Evolutionary conservation across 1,284 basidiomycete species (phyloP), one percentile per base, ranked within the genome.

Genomic region (Boletus smithii): DNA sequence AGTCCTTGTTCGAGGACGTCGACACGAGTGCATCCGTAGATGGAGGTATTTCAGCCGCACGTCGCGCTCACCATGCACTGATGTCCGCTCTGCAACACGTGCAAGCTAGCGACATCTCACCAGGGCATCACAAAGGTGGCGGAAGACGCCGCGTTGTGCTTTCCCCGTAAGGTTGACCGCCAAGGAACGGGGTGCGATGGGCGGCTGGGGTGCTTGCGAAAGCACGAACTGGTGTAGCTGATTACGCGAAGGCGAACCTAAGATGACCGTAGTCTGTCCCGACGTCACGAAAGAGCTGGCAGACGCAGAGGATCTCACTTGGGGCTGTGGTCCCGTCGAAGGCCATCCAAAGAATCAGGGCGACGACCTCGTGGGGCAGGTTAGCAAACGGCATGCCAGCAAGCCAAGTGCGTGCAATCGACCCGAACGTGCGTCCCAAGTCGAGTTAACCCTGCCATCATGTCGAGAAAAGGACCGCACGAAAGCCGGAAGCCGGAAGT

Each of bases 21-120:
- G 16, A 69, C 54, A 73, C 8, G 76, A 74, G 53, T 77, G 69
- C 44, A 77, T 56, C 43, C 69, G 64, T 13, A 79, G 59, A 16
- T 61, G 62, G 7, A 79, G 50, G 26, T 49, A 43, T 31, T 73
- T 69, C 34, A 76, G 55, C 30, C 54, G 49, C n/a, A 56, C 38
- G 34, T 50, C 49, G 20, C 27, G 41, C n/a, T 29, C 30, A 5
- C 20, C n/a, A 13, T n/a, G 39, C 20, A 5, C 40, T n/a, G 17
- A n/a, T 5, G 14, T 27, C 13, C 13, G 3, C 23, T n/a, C n/a
- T n/a, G 38, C 18, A 17, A 11, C 22, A 31, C 26, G 14, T 8
- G 33, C 31, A 17, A 49, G 50, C 14, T 32, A 20, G 27, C 29
- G n/a, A 22, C 42, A 53, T 30, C 46, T 59, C n/a, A 40, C 5